Base-by-base conservation (phyloP, 1,284 basidiomycete species). In the Limonomyces culmigenus region DNA sequence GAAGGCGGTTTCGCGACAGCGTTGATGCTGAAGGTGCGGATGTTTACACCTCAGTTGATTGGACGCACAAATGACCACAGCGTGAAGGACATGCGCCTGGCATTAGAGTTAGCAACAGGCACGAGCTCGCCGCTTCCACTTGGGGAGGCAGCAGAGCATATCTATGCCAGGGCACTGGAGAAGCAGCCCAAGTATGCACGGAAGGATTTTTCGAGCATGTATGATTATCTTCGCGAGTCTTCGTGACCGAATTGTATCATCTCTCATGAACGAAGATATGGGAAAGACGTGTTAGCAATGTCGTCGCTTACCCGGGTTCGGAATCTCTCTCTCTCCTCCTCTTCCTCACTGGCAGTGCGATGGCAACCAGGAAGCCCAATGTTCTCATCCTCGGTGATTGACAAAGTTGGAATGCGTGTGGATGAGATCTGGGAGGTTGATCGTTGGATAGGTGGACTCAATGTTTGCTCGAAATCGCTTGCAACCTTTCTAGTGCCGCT, bases 1-100 rank as follows among this genome's bases (percentile, higher is more conserved):
- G 75, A 86, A 42, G 86, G 79, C 14, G 84, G 83, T 2, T 89
- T 89, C 54, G 76, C 81, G 13, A 80, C 78, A n/a, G 63, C 65
- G 5, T 59, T 89, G 29, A 88, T 89, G 83, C 57, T 85, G 37
- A 89, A 88, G 70, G 83, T 78, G 34, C 21, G 55, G 40, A 34
- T 21, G 3, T 14, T 4, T 11, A 14, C 11, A 25, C 19, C 17
- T 17, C 35, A 19, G 15, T 13, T 13, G 6, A 11, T 13, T 11
- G 8, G 8, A 32, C 6, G 15, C 8, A 13, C 15, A 32, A 32
- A 32, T 11, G 8, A 10, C 15, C 6, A 32, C 15, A 6, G 30
- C 8, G 6, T 32, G 5, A 41, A 86, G 83, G 85, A 89, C 49
- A 75, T 89, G 73, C 67, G 74, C 30, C 67, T 89, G 21, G 86